Conservation (phyloP, 768 basidiomycete genomes). For the Lactarius hengduanensis region DNA sequence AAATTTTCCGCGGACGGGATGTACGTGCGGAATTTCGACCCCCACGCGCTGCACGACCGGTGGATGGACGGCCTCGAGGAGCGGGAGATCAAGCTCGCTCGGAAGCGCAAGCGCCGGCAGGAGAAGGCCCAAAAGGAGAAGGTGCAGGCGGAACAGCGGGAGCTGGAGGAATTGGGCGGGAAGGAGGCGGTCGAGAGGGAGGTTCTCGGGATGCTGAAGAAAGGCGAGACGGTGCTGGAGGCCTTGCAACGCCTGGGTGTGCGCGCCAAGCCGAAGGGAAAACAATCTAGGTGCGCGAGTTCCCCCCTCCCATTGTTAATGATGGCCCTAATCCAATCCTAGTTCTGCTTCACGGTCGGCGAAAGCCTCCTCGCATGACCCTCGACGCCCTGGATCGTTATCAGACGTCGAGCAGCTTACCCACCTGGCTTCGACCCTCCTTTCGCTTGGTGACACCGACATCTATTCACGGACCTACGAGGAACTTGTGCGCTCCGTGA, state of each 20-base stretch:
- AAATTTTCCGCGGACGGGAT: constrained; percentile 93
- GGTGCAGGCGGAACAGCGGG: constrained; percentile 69
- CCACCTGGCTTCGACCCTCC: constrained; percentile 81
- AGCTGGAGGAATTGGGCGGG: constrained; percentile 66
- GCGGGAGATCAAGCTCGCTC: constrained; percentile 78
- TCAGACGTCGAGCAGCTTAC: constrained; percentile 77
- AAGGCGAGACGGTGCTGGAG: constrained; percentile 88
- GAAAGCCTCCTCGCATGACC: constrained; percentile 7
- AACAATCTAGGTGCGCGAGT: constrained; percentile 29
- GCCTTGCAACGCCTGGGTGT: constrained; percentile 83
- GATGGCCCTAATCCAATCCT: not conserved
- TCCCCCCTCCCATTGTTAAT: not conserved
- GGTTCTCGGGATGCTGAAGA: constrained; percentile 73
- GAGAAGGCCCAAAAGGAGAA: constrained; percentile 71
- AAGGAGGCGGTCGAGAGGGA: constrained; percentile 61
- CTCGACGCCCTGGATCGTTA: constrained; percentile 32
- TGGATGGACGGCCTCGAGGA: constrained; percentile 96
- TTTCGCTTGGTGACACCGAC: constrained; percentile 83
- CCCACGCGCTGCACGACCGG: constrained; percentile 86
- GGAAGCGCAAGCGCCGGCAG: constrained; percentile 69
- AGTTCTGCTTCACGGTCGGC: constrained; percentile 21
- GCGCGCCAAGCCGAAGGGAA: constrained; percentile 50
- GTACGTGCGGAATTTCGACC: constrained; percentile 84
- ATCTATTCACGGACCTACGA: constrained; percentile 87
- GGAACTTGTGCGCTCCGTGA: constrained; percentile 73